A percentile compares a stretch with the other conserved stretches of the same genome.
Evolutionary conservation across 257 asterid genomes (phyloP).

Genomic region (Fraxinus americana): DNA sequence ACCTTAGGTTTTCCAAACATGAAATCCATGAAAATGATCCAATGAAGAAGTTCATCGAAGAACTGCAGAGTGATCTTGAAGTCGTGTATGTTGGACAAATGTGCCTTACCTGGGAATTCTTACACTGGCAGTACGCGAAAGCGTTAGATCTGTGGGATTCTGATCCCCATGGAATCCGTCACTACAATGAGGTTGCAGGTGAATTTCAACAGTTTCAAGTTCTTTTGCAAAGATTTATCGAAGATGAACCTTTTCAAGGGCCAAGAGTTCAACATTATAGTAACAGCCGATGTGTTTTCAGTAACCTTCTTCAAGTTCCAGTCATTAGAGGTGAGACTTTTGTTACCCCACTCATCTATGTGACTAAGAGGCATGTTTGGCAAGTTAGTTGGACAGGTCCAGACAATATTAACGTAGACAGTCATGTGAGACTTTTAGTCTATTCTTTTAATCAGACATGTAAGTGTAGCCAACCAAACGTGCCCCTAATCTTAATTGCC

Average conservation of each 20-base stretch:
- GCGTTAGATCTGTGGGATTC: constrained; percentile 72
- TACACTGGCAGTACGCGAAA: constrained; percentile 83
- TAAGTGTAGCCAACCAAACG: too few relatives aligned
- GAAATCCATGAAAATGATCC: constrained; percentile 68
- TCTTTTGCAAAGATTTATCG: constrained; percentile 74
- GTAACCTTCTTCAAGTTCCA: constrained; percentile 90
- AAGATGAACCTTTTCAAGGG: constrained; percentile 85
- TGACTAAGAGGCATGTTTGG: background rate
- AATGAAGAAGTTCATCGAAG: constrained; percentile 71
- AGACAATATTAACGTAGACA: background rate
- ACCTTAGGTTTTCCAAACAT: constrained; percentile 57
- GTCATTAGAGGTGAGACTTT: constrained; percentile 57
- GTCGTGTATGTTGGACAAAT: constrained; percentile 81
- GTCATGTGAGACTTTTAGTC: background rate
- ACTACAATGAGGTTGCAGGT: constrained; percentile 76
- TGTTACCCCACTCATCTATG: background rate
- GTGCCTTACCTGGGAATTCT: constrained; percentile 96
- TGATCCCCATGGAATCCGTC: constrained; percentile 55
- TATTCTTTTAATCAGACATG: too few relatives aligned
- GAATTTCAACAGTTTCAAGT: constrained; percentile 96
- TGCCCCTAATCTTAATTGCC: too few relatives aligned
- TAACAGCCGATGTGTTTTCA: constrained; percentile 61
- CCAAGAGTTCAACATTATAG: constrained; percentile 64
- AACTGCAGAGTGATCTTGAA: constrained; percentile 79
- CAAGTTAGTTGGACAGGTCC: background rate